Base-by-base conservation (phyloP, 2,329 filamentous ascomycete species). In the Botrytis fabae region DNA sequence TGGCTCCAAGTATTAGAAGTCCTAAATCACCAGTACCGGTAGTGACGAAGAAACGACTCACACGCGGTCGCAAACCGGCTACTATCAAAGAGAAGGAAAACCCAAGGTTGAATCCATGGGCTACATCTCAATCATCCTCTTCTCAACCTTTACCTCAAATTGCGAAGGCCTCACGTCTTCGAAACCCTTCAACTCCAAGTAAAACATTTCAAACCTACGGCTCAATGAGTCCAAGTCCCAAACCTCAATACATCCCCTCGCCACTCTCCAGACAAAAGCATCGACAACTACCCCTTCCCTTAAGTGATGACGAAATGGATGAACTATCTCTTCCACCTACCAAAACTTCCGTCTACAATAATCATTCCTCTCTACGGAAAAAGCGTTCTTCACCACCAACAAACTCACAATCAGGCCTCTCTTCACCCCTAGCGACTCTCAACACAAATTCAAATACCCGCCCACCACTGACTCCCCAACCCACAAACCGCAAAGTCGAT, bases 81-180 rank as follows among this genome's bases (percentile, higher is more conserved):
- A 42, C 48, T 22, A 40, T 42, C n/a, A 72, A 69, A 61, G 51
- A 48, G 38, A 72, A 62, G 40, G 59, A n/a, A 71, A 71, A 51
- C 18, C 14, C 51, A 40, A 71, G 42, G 44, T 32, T 62, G 20
- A 73, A 71, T 54, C 69, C 72, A 42, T 73, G 72, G 72, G 69
- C 68, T 32, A 35, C 32, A 16, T 63, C 61, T 44, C 68, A 73
- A 44, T 40, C 59, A 25, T 44, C 57, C 22, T 64, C 51, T n/a
- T 71, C 72, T 64, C 60, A 73, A 51, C n/a, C 42, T 10, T 16
- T 42, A 8, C 68, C 61, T 40, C 42, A 32, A 54, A 42, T 73
- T 9, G 61, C 72, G 10, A 73, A 73, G 38, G 35, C 61, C 12
- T 54, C 71, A 16, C 35, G 25, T 48, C 46, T 68, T 44, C 54